Evolutionary conservation across 2,329 filamentous ascomycete species (phyloP).

Genomic region (Aspergillus sp.): DNA sequence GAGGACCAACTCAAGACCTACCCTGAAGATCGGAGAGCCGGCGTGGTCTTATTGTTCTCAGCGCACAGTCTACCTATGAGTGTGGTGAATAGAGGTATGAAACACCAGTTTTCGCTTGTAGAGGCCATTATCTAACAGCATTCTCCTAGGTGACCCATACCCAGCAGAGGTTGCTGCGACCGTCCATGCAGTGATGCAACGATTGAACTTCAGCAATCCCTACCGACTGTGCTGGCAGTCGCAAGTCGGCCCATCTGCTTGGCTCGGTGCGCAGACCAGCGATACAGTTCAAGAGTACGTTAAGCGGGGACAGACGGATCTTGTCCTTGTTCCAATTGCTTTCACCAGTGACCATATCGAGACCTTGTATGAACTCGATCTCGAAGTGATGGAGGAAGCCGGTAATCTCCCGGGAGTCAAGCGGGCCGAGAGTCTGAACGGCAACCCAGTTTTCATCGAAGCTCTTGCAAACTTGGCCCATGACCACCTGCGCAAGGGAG

Average conservation of each 20-base stretch:
- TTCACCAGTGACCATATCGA: constrained; percentile 99
- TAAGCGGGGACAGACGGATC: constrained; percentile 85
- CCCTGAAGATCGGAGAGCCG: constrained; percentile 75
- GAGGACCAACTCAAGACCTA: constrained; percentile 84
- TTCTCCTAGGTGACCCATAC: constrained; percentile 77
- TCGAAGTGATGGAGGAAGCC: constrained; percentile 87
- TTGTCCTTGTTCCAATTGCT: constrained; percentile 90
- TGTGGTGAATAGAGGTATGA: constrained; percentile 84
- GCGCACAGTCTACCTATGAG: constrained; percentile 97
- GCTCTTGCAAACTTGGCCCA: constrained; percentile 87
- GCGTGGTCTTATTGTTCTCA: constrained; percentile 88
- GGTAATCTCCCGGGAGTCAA: constrained; percentile 76
- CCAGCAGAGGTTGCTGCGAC: constrained; percentile 95
- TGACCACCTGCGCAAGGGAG: constrained; percentile 72
- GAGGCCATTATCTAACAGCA: constrained; percentile 6
- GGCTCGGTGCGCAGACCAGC: constrained; percentile 92
- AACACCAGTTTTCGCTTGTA: not conserved
- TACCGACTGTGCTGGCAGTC: constrained; percentile 98
- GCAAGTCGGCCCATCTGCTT: constrained; percentile 92
- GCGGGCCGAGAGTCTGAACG: constrained; percentile 89
- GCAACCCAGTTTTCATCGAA: constrained; percentile 85
- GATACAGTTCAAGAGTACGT: constrained; percentile 88
- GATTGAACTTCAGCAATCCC: constrained; percentile 82
- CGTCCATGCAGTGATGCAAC: constrained; percentile 94
- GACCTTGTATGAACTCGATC: constrained; percentile 90